phyloP scores from a whole-genome alignment of 2,329 filamentous ascomycete genomes.

The Xylaria sp. region DNA sequence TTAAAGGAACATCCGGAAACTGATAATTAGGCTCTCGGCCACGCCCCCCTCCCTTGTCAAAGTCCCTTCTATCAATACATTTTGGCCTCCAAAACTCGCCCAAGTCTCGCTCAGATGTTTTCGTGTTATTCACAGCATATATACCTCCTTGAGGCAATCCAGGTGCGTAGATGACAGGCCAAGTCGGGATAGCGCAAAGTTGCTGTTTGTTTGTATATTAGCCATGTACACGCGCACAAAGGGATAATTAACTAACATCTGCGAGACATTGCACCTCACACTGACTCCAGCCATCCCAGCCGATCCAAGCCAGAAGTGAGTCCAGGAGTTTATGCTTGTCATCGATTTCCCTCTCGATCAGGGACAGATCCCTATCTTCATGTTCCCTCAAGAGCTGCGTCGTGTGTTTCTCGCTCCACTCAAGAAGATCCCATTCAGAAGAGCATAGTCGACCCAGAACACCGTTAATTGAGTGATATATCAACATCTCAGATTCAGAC shows the following conservation, averaged over 20 bases:
- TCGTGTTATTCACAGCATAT: conserved; percentile 1
- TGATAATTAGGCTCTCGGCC: conserved; percentile 1
- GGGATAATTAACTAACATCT: background rate
- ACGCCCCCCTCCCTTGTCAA: conserved; percentile 1
- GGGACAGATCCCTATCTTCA: background rate
- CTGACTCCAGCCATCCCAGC: conserved; percentile 1
- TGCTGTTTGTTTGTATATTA: background rate
- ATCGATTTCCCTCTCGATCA: background rate
- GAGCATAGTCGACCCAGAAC: conserved; percentile 1
- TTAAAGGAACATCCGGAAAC: background rate
- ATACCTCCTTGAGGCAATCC: conserved; percentile 1
- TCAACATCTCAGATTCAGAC: background rate
- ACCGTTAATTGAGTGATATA: conserved; percentile 4
- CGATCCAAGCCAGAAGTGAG: background rate
- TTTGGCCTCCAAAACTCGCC: conserved; percentile 7
- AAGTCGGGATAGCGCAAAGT: conserved; percentile 10
- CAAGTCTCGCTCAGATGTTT: background rate
- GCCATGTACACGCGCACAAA: background rate
- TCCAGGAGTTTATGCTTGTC: background rate
- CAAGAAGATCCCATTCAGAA: conserved; percentile 5
- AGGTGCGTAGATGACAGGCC: conserved; percentile 6
- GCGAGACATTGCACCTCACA: conserved; percentile 3
- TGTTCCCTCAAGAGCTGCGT: background rate
- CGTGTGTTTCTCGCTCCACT: conserved; percentile 7
- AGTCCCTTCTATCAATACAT: conserved; percentile 4